These are phyloP conservation scores for Entophlyctis helioformis DNA, from an alignment of 192 early-diverging fungal genomes.

Conservation along the genomic window DNA sequence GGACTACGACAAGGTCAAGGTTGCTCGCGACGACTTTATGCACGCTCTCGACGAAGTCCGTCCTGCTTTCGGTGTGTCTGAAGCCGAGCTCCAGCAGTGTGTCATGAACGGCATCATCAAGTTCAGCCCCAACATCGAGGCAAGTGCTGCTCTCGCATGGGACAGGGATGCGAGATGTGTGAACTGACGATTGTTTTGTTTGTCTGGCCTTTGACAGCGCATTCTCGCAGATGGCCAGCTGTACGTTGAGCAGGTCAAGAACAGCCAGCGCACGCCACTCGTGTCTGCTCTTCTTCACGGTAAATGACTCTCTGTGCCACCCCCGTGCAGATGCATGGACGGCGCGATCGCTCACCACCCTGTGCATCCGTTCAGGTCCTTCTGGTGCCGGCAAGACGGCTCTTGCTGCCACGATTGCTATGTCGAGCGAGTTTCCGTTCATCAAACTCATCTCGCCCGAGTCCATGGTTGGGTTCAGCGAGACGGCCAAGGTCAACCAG, in stretches of 20 bases:
- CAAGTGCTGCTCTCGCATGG: conserved; percentile 40
- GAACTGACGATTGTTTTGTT: no score
- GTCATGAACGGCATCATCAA: conserved; percentile 77
- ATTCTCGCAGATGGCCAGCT: conserved; percentile 40
- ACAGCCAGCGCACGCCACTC: conserved; percentile 72
- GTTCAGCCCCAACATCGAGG: conserved; percentile 50
- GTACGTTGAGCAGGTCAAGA: conserved; percentile 54
- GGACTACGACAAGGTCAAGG: conserved; percentile 83
- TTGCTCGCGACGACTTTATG: conserved; percentile 76
- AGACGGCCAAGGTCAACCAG: conserved; percentile 66
- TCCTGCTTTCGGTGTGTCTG: conserved; percentile 88
- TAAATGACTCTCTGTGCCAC: neutral
- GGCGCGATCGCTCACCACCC: neutral
- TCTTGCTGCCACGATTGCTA: conserved; percentile 88
- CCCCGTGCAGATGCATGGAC: neutral
- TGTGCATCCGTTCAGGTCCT: conserved; percentile 45
- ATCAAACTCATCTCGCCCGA: conserved; percentile 96
- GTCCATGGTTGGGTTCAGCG: conserved; percentile 82
- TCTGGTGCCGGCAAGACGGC: conserved; percentile 89
- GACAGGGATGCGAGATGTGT: neutral
- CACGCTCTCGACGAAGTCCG: conserved; percentile 83
- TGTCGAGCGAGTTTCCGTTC: conserved; percentile 84
- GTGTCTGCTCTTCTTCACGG: conserved; percentile 86
- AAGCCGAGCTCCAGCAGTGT: conserved; percentile 79
- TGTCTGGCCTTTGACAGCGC: no score